Evolutionary conservation across 2,329 filamentous ascomycete species (phyloP).

Genomic region (Rhinocladiella mackenziei): DNA sequence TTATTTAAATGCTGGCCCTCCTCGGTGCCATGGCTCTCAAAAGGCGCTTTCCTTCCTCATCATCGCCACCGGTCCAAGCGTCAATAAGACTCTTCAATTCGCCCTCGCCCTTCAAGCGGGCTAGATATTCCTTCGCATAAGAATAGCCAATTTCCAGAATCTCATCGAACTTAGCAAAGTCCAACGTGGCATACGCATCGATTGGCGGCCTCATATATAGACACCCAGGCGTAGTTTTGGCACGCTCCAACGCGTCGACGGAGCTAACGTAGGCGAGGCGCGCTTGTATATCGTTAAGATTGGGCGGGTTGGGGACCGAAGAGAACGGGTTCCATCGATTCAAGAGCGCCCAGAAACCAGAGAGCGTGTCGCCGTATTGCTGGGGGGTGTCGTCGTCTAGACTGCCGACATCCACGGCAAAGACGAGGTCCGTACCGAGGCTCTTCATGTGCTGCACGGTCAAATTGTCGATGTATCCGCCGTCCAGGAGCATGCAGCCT

Average conservation of each 20-base stretch:
- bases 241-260: constrained; percentile 88
- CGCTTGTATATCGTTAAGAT: constrained; percentile 91
- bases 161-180: constrained; percentile 97
- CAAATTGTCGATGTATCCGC: constrained; percentile 94
- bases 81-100: constrained; percentile 56
- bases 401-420: constrained; percentile 90
- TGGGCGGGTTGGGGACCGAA: constrained; percentile 82
- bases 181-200: constrained; percentile 86
- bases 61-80: constrained; percentile 52
- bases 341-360: constrained; percentile 87
- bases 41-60: constrained; percentile 70
- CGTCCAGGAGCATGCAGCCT: constrained; percentile 92
- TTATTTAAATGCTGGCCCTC: constrained; percentile 71
- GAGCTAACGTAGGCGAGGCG: constrained; percentile 91
- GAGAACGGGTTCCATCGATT: constrained; percentile 98
- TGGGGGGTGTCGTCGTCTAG: constrained; percentile 91
- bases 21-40: constrained; percentile 75
- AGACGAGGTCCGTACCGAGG: constrained; percentile 87
- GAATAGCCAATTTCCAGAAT: constrained; percentile 86
- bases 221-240: constrained; percentile 85
- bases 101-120: constrained; percentile 71
- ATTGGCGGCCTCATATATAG: constrained; percentile 96
- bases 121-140: constrained; percentile 77
- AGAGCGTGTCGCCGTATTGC: constrained; percentile 86
- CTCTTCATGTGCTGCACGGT: constrained; percentile 97